Evolutionary conservation across 495 filamentous ascomycete genomes (phyloP).

Genomic region (Penicillium samsonianum): DNA sequence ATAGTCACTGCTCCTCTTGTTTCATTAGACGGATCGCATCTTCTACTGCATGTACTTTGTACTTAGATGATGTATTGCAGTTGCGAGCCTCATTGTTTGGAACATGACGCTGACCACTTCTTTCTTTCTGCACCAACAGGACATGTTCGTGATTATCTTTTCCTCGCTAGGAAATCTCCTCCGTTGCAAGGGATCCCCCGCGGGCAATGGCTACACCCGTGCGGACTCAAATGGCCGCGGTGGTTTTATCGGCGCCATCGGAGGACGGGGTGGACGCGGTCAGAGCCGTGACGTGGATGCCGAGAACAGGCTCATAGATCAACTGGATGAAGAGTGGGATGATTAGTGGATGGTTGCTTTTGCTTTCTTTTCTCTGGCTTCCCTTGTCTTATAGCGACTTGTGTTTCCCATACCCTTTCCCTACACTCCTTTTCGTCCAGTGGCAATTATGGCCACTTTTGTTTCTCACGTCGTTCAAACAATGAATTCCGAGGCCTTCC

Average conservation of each 20-base stretch:
- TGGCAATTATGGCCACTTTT: background rate
- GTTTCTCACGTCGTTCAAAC: background rate
- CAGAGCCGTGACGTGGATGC: slow-evolving; percentile 62
- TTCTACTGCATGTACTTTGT: background rate
- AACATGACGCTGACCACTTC: slow-evolving; percentile 19
- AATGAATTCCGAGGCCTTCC: background rate
- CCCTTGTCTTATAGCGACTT: slow-evolving; percentile 1
- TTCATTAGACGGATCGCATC: background rate
- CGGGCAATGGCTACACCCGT: slow-evolving; percentile 59
- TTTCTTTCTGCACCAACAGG: slow-evolving; percentile 51
- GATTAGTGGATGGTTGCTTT: slow-evolving; percentile 29
- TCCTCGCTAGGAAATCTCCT: slow-evolving; percentile 73
- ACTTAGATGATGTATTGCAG: background rate
- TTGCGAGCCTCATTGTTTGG: background rate
- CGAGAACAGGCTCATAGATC: slow-evolving; percentile 93
- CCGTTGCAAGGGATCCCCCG: slow-evolving; percentile 41
- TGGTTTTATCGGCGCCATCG: slow-evolving; percentile 40
- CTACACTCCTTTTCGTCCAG: background rate
- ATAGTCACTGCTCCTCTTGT: slow-evolving; percentile 13
- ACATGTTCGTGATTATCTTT: slow-evolving; percentile 76
- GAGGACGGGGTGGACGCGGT: slow-evolving; percentile 41
- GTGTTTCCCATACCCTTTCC: background rate
- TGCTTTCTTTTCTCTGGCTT: background rate
- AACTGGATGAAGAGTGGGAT: slow-evolving; percentile 87
- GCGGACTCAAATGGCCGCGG: slow-evolving; percentile 34